Base-by-base conservation (phyloP, 805 yeast species). In the Myxozyma udenii region DNA sequence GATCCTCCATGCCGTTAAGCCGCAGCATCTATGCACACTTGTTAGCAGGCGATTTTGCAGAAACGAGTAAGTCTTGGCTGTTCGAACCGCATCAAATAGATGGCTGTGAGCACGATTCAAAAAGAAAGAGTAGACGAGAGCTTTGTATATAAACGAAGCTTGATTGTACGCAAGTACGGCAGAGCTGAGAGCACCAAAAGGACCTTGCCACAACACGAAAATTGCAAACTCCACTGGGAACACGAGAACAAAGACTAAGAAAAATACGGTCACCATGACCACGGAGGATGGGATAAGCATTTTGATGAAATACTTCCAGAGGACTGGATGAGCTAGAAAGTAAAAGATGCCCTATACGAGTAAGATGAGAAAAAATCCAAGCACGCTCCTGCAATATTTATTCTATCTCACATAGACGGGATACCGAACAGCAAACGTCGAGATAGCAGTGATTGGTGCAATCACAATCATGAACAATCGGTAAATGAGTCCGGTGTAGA, bases 1-100 rank as follows among this genome's bases (percentile, higher is more conserved):
- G 56, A 46, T 74, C 73, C 36, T 71, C 70, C 3, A 68, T 62
- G n/a, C 66, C 73, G 46, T 73, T 72, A 38, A 63, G 61, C 24
- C 65, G 61, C 37, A 76, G 54, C 0, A 57, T 51, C 61, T 57
- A 23, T 7, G 18, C 7, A 19, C 24, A 7, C 2, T 12, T 16
- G 4, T 18, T 14, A 26, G 23, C 12, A 22, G n/a, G 12, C n/a
- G 22, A 6, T 25, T 23, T 21, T 19, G 19, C 25, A 19, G 9
- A 16, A 32, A 14, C 11, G 42, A 22, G 23, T n/a, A 16, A 25
- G 36, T 25, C n/a, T 14, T 9, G 6, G 4, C 6, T 28, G 18
- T 26, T 16, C 46, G 18, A 22, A 55, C 60, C 50, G 42, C 37
- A 24, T 55, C 60, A 36, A 55, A 55, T 14, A 46, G 24, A 16